A percentile compares a stretch with the other conserved stretches of the same genome.
Evolutionary conservation across 257 asterid species (phyloP).

Genomic region (Gentiana straminea): DNA sequence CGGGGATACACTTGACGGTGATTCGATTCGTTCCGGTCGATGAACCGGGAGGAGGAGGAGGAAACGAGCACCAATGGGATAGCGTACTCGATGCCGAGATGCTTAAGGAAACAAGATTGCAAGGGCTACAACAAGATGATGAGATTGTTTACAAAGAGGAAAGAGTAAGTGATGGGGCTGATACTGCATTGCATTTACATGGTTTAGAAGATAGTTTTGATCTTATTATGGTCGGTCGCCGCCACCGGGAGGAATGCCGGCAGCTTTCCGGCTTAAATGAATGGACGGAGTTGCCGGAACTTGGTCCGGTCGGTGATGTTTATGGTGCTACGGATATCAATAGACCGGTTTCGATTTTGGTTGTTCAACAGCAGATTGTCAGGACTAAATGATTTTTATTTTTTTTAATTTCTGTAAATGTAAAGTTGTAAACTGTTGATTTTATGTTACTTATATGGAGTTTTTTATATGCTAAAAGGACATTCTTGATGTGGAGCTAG

Average conservation of each 20-base stretch:
- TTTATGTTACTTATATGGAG: too few species aligned
- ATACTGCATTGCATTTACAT: conserved; percentile 8
- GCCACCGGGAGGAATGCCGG: conserved; percentile 43
- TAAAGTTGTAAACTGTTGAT: too few species aligned
- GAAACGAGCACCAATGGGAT: conserved; percentile 12
- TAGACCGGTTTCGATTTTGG: conserved; percentile 46
- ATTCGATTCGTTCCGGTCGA: conserved; percentile 9
- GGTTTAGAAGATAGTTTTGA: conserved; percentile 11
- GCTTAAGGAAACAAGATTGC: conserved; percentile 1
- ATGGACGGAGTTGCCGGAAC: conserved; percentile 61
- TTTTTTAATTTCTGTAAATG: too few species aligned
- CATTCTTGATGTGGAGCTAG: not conserved
- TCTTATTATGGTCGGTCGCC: conserved; percentile 49
- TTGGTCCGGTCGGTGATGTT: conserved; percentile 68
- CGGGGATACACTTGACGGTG: conserved; percentile 8
- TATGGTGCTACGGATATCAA: conserved; percentile 42
- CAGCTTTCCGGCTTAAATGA: conserved; percentile 52
- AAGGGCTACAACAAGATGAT: not conserved
- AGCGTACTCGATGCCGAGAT: conserved; percentile 8
- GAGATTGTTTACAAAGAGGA: conserved; percentile 6
- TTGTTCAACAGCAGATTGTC: conserved; percentile 52
- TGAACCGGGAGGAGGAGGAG: not conserved
- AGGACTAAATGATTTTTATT: not conserved
- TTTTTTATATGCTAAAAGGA: not conserved
- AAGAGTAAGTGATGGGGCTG: conserved; percentile 15